phyloP scores from a whole-genome alignment of 208 protist species.

The Strigomonas galati region DNA sequence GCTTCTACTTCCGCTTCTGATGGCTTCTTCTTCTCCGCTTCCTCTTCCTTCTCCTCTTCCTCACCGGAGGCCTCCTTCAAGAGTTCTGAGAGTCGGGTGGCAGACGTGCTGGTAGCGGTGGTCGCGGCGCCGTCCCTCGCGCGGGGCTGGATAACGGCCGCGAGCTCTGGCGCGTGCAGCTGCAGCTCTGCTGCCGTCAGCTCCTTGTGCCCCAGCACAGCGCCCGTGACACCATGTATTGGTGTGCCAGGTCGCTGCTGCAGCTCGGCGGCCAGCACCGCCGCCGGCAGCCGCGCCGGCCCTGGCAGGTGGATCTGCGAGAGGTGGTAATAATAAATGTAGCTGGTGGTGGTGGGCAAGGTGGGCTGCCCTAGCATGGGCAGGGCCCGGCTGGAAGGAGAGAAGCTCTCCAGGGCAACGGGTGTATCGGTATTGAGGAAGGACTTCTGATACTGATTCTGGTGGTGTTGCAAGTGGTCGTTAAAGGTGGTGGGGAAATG shows the following conservation, averaged over 20 bases:
- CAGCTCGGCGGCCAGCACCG: slow-evolving; percentile 40
- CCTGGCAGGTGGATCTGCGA: slow-evolving; percentile 59
- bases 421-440: no score
- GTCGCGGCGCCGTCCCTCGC: no score
- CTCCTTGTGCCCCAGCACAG: slow-evolving; percentile 26
- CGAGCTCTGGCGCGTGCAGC: neutral
- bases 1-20: no score
- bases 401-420: no score
- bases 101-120: neutral
- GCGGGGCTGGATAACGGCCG: neutral
- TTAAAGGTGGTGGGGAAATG: no score
- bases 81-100: neutral
- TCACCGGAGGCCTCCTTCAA: no score
- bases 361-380: no score
- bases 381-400: no score
- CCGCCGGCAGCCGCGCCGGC: slow-evolving; percentile 32
- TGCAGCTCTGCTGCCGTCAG: slow-evolving; percentile 20
- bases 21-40: no score
- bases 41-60: neutral
- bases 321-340: slow-evolving; percentile 70
- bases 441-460: no score
- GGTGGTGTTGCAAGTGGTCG: no score
- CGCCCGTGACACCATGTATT: slow-evolving; percentile 52
- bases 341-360: neutral
- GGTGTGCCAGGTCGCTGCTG: slow-evolving; percentile 29